Percentiles rank a stretch among this genome's conserved stretches.
These are phyloP conservation scores for Fusarium sp. DNA, from an alignment of 2,329 filamentous ascomycete genomes.

Conservation along the genomic window DNA sequence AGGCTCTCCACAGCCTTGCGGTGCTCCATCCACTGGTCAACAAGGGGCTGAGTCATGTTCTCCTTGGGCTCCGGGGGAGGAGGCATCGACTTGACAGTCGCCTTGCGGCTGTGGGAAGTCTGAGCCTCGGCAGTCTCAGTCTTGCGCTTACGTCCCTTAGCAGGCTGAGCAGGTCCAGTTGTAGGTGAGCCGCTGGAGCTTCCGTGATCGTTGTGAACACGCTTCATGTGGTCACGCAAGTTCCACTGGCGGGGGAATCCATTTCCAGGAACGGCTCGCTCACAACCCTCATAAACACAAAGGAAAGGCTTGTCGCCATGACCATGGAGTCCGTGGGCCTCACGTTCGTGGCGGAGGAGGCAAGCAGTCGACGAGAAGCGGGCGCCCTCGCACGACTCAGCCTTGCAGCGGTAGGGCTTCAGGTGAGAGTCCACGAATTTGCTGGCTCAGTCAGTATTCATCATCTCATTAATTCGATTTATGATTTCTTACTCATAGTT, in stretches of 20 bases:
- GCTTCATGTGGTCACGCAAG: constrained; percentile 95
- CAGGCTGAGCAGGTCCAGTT: constrained; percentile 47
- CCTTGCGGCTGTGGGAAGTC: constrained; percentile 60
- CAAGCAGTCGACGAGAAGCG: constrained; percentile 96
- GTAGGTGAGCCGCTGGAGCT: constrained; percentile 57
- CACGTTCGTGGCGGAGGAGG: constrained; percentile 91
- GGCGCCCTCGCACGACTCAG: constrained; percentile 82
- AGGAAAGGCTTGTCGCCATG: constrained; percentile 93
- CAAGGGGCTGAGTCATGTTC: constrained; percentile 54
- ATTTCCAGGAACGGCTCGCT: constrained; percentile 82
- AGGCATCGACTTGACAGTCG: constrained; percentile 57
- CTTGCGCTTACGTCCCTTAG: constrained; percentile 70
- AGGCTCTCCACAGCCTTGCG: constrained; percentile 72
- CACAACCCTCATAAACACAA: constrained; percentile 88
- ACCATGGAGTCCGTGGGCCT: constrained; percentile 95
- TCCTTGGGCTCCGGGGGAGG: constrained; percentile 50
- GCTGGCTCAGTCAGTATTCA: constrained; percentile 61
- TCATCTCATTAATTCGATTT: neutral
- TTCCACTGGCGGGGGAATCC: constrained; percentile 98
- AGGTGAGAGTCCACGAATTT: constrained; percentile 98
- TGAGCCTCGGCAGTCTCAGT: constrained; percentile 60
- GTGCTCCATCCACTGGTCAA: constrained; percentile 70
- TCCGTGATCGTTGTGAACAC: constrained; percentile 79
- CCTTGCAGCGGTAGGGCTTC: constrained; percentile 96
- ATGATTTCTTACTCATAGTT: constrained; percentile 87